These are phyloP conservation scores for Schizopora paradoxa DNA, from an alignment of 1,284 basidiomycete genomes.

Conservation along the genomic window DNA sequence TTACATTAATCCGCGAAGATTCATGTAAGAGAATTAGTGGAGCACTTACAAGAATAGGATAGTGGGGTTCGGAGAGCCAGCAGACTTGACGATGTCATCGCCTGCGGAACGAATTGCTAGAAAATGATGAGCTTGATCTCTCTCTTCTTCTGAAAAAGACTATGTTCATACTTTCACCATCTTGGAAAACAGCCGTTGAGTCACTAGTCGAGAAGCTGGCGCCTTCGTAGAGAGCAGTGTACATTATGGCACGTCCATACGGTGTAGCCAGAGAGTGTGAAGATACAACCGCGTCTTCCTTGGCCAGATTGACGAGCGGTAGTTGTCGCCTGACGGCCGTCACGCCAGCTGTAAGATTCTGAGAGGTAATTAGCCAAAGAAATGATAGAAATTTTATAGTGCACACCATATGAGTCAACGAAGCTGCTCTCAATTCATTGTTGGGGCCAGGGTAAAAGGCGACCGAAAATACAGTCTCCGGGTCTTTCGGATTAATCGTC, in stretches of 20 bases:
- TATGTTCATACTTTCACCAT: conserved; percentile 34
- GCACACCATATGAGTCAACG: conserved; percentile 62
- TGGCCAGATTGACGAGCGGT: conserved; percentile 54
- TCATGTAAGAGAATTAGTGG: not conserved
- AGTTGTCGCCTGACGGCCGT: conserved; percentile 62
- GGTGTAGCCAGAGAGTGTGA: conserved; percentile 62
- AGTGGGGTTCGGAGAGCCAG: conserved; percentile 19
- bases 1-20: no score
- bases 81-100: no score
- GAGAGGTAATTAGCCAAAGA: not conserved
- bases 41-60: conserved; percentile 22
- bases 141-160: not conserved
- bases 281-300: conserved; percentile 70
- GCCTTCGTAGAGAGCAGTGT: conserved; percentile 70
- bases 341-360: conserved; percentile 77
- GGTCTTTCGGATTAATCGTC: conserved; percentile 34
- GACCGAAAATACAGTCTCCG: conserved; percentile 59
- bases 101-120: no score
- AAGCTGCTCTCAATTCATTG: conserved; percentile 52
- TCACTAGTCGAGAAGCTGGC: conserved; percentile 61
- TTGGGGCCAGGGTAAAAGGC: conserved; percentile 52
- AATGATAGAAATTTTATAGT: not conserved
- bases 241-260: conserved; percentile 67
- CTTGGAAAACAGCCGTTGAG: conserved; percentile 47
- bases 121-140: no score